Evolutionary conservation across 1,284 basidiomycete species (phyloP), one percentile per base, ranked within the genome.

Genomic region (Pseudozyma pruni): DNA sequence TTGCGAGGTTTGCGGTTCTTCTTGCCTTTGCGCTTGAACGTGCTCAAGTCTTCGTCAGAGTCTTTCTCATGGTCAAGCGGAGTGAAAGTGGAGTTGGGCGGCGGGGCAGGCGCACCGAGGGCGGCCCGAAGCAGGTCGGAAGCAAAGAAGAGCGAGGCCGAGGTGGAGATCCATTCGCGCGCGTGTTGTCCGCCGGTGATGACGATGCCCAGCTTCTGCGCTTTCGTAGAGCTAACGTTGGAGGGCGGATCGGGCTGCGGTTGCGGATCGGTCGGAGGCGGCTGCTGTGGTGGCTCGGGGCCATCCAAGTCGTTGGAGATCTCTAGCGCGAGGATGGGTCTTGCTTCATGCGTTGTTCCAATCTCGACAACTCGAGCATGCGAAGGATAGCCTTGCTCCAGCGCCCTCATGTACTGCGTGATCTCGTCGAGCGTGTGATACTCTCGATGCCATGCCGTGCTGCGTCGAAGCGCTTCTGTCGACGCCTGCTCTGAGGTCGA

Each of bases 111-210:
- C 6, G 22, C 13, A 14, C 57, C 58, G 34, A 59, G 35, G 8
- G 54, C 69, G 8, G 59, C 38, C 1, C 16, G 44, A 0, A 72
- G 46, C 1, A 72, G 43, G 11, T 67, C 63, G 3, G 58, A 55
- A 10, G 69, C 69, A 44, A 92, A 83, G 81, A 91, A 93, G 11
- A 91, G 83, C 0, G 90, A 85, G 0, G 91, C 87, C 0, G 91
- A 87, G 0, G 90, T 88, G 0, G 91, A 89, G 45, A 93, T 87
- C 91, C 91, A 94, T 89, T 72, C 69, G 8, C 69, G 43, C 0
- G 69, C 69, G 37, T 72, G 69, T 32, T 57, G 54, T 4, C 54
- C 69, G 9, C 50, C 69, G 1, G 63, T 51, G 23, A 72, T 67
- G 13, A 72, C 51, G 38, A 72, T 59, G 11, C 69, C 58, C 9